These are phyloP conservation scores for Saccharomycopsis hybrid DNA, from an alignment of 1,139 yeast species.

Conservation along the genomic window DNA sequence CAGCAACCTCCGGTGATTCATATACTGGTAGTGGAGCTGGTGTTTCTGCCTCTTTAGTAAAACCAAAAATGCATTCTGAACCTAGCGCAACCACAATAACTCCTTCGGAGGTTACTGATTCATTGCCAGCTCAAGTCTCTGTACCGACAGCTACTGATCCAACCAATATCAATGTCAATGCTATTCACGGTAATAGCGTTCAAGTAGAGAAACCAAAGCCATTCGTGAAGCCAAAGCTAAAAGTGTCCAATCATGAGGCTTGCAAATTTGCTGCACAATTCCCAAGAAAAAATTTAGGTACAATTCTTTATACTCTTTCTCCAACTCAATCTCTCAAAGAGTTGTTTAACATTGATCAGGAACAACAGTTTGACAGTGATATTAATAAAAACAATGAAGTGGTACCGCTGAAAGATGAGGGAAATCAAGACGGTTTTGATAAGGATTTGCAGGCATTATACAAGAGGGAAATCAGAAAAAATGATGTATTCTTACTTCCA, in stretches of 20 bases:
- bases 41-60: too few relatives aligned
- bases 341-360: too few relatives aligned
- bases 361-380: too few relatives aligned
- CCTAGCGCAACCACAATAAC: not conserved
- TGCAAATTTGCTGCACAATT: constrained; percentile 39
- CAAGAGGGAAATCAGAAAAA: not conserved
- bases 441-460: constrained; percentile 1
- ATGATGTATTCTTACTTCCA: constrained; percentile 35
- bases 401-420: too few relatives aligned
- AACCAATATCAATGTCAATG: not conserved
- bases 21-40: too few relatives aligned
- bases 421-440: not conserved
- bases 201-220: too few relatives aligned
- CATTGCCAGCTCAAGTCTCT: too few relatives aligned
- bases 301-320: constrained; percentile 53
- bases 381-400: too few relatives aligned
- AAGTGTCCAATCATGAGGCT: constrained; percentile 41
- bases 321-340: constrained; percentile 31
- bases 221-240: constrained; percentile 25
- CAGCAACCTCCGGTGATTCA: too few relatives aligned
- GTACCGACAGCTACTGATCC: too few relatives aligned
- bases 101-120: not conserved
- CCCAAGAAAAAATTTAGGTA: constrained; percentile 50
- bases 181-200: too few relatives aligned
- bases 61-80: too few relatives aligned